phyloP scores from a whole-genome alignment of 768 basidiomycete species.

The Tephrocybe sp. region DNA sequence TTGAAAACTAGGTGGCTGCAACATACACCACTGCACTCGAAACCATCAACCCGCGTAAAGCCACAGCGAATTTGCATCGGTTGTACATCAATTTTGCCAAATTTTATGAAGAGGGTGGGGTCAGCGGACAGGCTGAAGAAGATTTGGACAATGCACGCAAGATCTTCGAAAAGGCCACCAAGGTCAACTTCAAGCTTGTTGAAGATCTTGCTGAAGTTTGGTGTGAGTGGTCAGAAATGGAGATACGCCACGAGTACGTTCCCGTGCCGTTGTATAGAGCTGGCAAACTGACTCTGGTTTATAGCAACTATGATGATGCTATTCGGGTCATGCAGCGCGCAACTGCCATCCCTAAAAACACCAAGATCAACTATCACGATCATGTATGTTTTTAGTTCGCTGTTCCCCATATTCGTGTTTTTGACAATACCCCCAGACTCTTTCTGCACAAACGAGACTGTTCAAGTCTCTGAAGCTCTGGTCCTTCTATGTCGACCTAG shows the following conservation, averaged over 20 bases:
- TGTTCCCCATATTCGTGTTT: background rate
- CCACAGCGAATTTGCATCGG: constrained; percentile 86
- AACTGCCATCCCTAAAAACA: constrained; percentile 84
- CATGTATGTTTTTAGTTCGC: constrained; percentile 52
- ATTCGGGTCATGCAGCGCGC: constrained; percentile 97
- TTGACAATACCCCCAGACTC: constrained; percentile 43
- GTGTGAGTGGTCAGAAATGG: constrained; percentile 99
- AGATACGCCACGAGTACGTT: constrained; percentile 89
- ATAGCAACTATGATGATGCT: constrained; percentile 96
- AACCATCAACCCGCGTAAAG: constrained; percentile 83
- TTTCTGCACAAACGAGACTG: constrained; percentile 83
- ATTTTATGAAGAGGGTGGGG: constrained; percentile 96
- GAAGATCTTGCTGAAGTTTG: constrained; percentile 98
- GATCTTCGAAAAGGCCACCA: constrained; percentile 89
- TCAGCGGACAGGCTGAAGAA: constrained; percentile 69
- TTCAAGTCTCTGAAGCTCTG: constrained; percentile 99
- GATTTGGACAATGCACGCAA: constrained; percentile 87
- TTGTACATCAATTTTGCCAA: constrained; percentile 95
- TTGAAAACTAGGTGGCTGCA: constrained; percentile 69
- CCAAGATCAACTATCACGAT: constrained; percentile 90
- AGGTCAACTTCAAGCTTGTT: constrained; percentile 90
- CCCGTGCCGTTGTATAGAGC: background rate
- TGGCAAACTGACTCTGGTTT: too few relatives aligned
- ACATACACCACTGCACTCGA: constrained; percentile 90
- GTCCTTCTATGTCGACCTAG: constrained; percentile 98